Evolutionary conservation across 306 rosid genomes (phyloP).

Genomic region (Pyrus communis): DNA sequence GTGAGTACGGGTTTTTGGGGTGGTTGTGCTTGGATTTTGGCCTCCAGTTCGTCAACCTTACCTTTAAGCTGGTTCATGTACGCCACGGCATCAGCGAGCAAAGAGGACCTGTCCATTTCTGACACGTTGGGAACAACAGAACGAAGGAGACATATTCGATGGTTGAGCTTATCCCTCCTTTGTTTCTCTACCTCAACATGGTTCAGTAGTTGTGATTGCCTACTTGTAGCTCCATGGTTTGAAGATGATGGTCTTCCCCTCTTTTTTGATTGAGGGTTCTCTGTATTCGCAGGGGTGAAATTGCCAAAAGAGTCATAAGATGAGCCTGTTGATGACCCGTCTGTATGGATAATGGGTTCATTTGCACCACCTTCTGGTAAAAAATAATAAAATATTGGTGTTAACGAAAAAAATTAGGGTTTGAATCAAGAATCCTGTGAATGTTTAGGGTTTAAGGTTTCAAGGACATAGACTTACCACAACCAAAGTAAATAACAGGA

Average conservation of each 20-base stretch:
- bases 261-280: background rate
- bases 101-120: slow-evolving; percentile 46
- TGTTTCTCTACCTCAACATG: slow-evolving; percentile 44
- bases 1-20: background rate
- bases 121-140: slow-evolving; percentile 46
- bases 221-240: background rate
- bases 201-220: background rate
- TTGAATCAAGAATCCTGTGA: too few relatives aligned
- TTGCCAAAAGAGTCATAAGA: background rate
- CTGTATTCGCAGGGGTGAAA: background rate
- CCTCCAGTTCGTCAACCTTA: slow-evolving; percentile 10
- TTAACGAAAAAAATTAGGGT: too few relatives aligned
- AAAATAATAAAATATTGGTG: too few relatives aligned
- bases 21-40: background rate
- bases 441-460: too few relatives aligned
- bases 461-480: too few relatives aligned
- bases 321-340: background rate
- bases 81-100: slow-evolving; percentile 26
- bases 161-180: slow-evolving; percentile 31
- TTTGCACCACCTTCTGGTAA: background rate
- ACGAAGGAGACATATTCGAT: slow-evolving; percentile 33
- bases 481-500: too few relatives aligned
- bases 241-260: background rate
- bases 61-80: slow-evolving; percentile 36
- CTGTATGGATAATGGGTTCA: background rate